Evolutionary conservation across 2,329 filamentous ascomycete genomes (phyloP).

Genomic region (Dichotomopilus funicola): DNA sequence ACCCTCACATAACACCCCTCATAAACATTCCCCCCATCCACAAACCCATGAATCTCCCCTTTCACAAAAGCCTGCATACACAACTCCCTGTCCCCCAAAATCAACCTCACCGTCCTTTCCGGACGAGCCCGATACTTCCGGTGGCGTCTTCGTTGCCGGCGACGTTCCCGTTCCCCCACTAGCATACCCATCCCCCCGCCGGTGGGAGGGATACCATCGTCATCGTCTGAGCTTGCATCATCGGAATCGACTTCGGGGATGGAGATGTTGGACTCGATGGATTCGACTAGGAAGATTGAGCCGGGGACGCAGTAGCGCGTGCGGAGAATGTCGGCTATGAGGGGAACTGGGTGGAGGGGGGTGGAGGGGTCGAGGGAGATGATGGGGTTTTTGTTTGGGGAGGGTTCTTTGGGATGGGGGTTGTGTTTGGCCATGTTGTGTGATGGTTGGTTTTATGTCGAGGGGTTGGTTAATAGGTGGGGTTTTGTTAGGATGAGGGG

Average conservation of each 20-base stretch:
- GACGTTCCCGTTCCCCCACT: neutral
- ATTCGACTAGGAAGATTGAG: slow-evolving; percentile 43
- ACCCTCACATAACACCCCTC: slow-evolving; percentile 45
- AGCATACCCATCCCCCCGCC: neutral
- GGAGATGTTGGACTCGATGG: slow-evolving; percentile 15
- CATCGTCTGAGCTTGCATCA: too few species aligned
- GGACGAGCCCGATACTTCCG: neutral
- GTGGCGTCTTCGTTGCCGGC: neutral
- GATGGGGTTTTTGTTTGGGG: slow-evolving; percentile 6
- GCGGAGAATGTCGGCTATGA: slow-evolving; percentile 43
- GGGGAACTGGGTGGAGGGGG: slow-evolving; percentile 30
- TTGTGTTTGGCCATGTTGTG: slow-evolving; percentile 1
- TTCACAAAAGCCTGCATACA: slow-evolving; percentile 48
- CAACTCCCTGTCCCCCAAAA: slow-evolving; percentile 47
- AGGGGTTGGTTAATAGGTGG: too few species aligned
- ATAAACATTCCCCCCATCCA: slow-evolving; percentile 39
- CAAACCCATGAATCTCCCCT: slow-evolving; percentile 41
- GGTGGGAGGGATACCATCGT: neutral
- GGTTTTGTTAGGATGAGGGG: too few species aligned
- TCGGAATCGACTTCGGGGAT: neutral
- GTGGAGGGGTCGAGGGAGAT: slow-evolving; percentile 22
- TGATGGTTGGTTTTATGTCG: neutral
- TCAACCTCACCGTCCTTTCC: slow-evolving; percentile 38
- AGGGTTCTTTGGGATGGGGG: neutral
- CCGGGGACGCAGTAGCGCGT: slow-evolving; percentile 42